Evolutionary conservation across 2,329 filamentous ascomycete genomes (phyloP), one percentile per base, ranked within the genome.

Genomic region (Phialophora tarda): DNA sequence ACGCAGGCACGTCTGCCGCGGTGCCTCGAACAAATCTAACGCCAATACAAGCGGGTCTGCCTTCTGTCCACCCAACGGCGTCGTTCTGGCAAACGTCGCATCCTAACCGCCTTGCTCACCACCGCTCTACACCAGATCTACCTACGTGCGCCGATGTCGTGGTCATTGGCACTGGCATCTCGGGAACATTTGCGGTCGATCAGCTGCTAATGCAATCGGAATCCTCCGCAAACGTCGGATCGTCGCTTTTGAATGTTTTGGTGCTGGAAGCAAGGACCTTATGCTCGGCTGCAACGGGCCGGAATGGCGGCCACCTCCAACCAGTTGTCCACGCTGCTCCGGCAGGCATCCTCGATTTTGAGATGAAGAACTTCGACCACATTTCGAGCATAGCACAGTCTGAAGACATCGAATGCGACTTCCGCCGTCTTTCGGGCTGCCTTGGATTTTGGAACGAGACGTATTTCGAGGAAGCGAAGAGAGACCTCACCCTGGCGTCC

Each of bases 221-320:
- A 12, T 32, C 30, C 8, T 23, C 44, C 21, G 4, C 58, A 23
- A 24, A 59, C 53, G 7, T 65, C 53, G 14, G 30, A 11, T 14
- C 6, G 26, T 28, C 59, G 1, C 58, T n/a, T 17, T 4, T 63
- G 26, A 28, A 61, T 23, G 73, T 82, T 60, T 44, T 80, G 34
- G 78, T 82, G 14, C 71, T 82, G 17, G 81, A 82, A 68, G 80
- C 81, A 1, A 73, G 80, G 66, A 80, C 82, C 70, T 79, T 80
- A 12, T 78, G 78, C 0, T 79, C 77, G 12, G 80, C 80, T n/a
- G 80, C 80, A 1, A 80, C 77, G 58, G 79, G 78, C 11, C 74
- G 80, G 34, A 82, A 82, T 67, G 80, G 80, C n/a, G 80, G 80
- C 5, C 80, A 82, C 60, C 76, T 70, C 65, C 76, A 14, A 73